Base-by-base conservation (phyloP, 768 basidiomycete genomes). In the Hirschioporus abietinus region DNA sequence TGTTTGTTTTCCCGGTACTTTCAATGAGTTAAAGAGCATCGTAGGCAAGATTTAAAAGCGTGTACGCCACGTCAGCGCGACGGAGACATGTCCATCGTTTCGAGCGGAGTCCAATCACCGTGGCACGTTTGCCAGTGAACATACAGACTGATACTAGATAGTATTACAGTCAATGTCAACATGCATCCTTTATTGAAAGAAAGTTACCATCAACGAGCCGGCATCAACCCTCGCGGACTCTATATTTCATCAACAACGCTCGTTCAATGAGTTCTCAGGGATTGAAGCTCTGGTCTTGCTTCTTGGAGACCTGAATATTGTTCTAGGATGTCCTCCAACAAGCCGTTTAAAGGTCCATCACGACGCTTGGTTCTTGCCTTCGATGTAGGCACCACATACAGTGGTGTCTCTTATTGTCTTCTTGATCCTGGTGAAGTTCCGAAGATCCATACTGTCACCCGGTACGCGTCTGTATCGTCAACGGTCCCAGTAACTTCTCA, bases 331-430 rank as follows among this genome's bases (percentile, higher is more conserved):
- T 66, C 74, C 27, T 72, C 77, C 36, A 73, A 81, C 71, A 69
- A 74, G 35, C 76, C 78, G 1, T 83, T 81, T 74, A 71, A 70
- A 34, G 84, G 84, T 20, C n/a, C 74, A 8, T 66, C 70, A 34
- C 78, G 79, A 52, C 80, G 79, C 66, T 74, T 86, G 7, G 79
- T 85, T 5, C 68, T 86, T 26, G 83, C 83, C 0, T 82, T 86
- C 42, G 85, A 86, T 65, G 72, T 86, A 1, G 85, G 85, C 8
- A 86, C 82, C 1, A 85, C 82, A 1, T 84, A 74, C 61, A 84
- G 83, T 35, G 82, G 82, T 3, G 75, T 85, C 9, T 82, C 81
- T 0, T 85, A 85, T 67, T 75, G 73, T 35, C 79, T 84, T 66
- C 74, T 84, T 4, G 82, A 73, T 1, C 74, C 73, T 23, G 75